phyloP scores from a whole-genome alignment of 2,329 filamentous ascomycete genomes.

The Scedosporium boydii region DNA sequence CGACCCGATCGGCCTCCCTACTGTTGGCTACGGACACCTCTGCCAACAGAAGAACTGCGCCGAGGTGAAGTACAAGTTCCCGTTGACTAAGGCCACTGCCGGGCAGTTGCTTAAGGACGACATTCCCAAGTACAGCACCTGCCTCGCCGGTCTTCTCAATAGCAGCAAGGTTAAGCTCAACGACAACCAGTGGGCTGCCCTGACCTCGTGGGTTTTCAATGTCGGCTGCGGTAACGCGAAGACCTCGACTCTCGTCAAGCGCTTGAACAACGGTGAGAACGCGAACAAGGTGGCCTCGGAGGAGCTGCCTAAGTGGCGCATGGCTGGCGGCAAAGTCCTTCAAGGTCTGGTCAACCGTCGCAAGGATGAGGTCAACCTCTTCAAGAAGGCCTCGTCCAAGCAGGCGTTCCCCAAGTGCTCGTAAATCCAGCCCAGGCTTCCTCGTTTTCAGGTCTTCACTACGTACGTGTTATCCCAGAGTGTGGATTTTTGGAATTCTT shows the following conservation, averaged over 20 bases:
- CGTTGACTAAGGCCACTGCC: slow-evolving; percentile 29
- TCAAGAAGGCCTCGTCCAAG: slow-evolving; percentile 12
- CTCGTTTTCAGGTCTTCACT: too few species aligned
- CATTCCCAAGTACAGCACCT: slow-evolving; percentile 13
- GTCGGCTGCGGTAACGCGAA: slow-evolving; percentile 31
- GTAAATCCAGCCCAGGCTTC: too few species aligned
- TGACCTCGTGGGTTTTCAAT: slow-evolving; percentile 43
- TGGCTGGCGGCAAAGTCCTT: slow-evolving; percentile 27
- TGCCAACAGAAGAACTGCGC: slow-evolving; percentile 30
- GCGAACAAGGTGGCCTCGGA: slow-evolving; percentile 28
- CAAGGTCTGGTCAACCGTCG: slow-evolving; percentile 31
- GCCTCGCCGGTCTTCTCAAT: slow-evolving; percentile 17
- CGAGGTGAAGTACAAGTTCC: slow-evolving; percentile 35
- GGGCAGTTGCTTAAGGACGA: slow-evolving; percentile 29
- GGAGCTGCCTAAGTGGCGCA: slow-evolving; percentile 39
- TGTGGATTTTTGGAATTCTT: too few species aligned
- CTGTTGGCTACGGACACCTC: slow-evolving; percentile 41
- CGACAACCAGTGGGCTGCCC: slow-evolving; percentile 41
- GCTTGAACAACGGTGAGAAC: slow-evolving; percentile 33
- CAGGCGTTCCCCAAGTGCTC: slow-evolving; percentile 8
- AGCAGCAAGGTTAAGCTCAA: slow-evolving; percentile 21
- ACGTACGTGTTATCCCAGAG: too few species aligned
- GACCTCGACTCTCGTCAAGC: slow-evolving; percentile 29
- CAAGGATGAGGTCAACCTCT: slow-evolving; percentile 32
- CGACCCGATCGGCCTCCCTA: slow-evolving; percentile 36